Conservation (phyloP, 116 monocot genomes). For the Trichopus zeylanicus region DNA sequence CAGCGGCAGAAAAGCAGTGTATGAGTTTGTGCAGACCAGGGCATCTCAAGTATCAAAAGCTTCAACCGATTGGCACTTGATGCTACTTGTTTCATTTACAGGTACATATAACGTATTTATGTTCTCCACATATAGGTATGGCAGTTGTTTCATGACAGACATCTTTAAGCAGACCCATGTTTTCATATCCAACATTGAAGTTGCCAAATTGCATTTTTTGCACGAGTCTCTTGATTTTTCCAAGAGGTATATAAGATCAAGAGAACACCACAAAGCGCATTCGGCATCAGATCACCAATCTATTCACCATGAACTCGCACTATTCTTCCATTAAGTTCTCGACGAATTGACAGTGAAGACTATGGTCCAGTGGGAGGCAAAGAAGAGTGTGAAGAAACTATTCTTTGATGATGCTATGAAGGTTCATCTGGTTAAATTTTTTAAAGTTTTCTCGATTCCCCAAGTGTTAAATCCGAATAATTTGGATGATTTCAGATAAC, state of each 20-base stretch:
- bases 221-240: slow-evolving; percentile 35
- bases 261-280: slow-evolving; percentile 31
- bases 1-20: slow-evolving; percentile 47
- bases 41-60: slow-evolving; percentile 18
- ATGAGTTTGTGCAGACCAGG: slow-evolving; percentile 57
- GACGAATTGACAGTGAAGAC: slow-evolving; percentile 42
- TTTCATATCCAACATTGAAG: slow-evolving; percentile 38
- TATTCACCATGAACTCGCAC: slow-evolving; percentile 35
- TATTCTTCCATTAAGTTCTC: slow-evolving; percentile 22
- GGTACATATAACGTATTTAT: background rate
- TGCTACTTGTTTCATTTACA: background rate
- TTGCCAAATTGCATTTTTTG: slow-evolving; percentile 37
- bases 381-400: slow-evolving; percentile 17
- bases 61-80: background rate
- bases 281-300: slow-evolving; percentile 31
- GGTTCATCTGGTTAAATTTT: slow-evolving; percentile 19
- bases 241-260: slow-evolving; percentile 57
- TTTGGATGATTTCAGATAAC: slow-evolving; percentile 30
- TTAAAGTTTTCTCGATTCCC: too few species aligned
- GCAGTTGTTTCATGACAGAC: slow-evolving; percentile 61
- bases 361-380: slow-evolving; percentile 34
- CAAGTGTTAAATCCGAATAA: background rate
- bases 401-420: slow-evolving; percentile 61
- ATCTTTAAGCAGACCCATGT: slow-evolving; percentile 59
- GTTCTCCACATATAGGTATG: slow-evolving; percentile 31